Base-by-base conservation (phyloP, 805 yeast genomes). In the Monosporozyma solicola region DNA sequence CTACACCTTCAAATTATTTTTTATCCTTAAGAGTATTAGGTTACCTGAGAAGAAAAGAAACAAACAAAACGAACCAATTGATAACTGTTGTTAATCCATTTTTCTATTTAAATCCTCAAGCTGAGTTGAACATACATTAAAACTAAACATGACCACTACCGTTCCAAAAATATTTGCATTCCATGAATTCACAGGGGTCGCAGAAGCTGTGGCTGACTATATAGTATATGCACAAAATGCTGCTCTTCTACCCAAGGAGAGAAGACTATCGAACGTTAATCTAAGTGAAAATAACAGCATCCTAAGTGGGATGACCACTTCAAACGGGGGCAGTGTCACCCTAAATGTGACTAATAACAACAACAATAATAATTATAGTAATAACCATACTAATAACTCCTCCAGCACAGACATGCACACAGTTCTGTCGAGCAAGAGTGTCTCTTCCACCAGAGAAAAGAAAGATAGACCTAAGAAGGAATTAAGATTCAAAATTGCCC, bases 201-300 rank as follows among this genome's bases (percentile, higher is more conserved):
- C 98, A 2, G 95, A 87, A 52, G 98, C 98, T 25, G 96, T 92
- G 31, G 97, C 97, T 1, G 97, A 94, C 70, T 96, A 91, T 69
- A 85, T 92, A 49, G 82, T 90, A 37, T 80, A 87, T 31, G 95
- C 96, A 11, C 98, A 94, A 71, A 87, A 91, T 64, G 68, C 65
- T 52, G 75, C 76, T 1, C 59, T 73, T 52, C 55, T 47, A 55
- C 51, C 49, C 24, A 59, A 61, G 53, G 61, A 52, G 37, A 57
- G 61, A 54, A 64, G 57, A 53, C 50, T 51, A 31, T 63, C 66
- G 2, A 55, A 48, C 41, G 60, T 58, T 22, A 57, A 57, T 49
- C 53, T 61, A 25, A 53, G 48, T 39, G 53, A 53, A 16, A 46
- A 31, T 32, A 46, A 32, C 22, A 46, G 48, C 32, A 20, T 46